Percentiles rank a stretch among this genome's conserved stretches.
phyloP scores from a whole-genome alignment of 2,329 filamentous ascomycete species.

The Diaporthe vexans region DNA sequence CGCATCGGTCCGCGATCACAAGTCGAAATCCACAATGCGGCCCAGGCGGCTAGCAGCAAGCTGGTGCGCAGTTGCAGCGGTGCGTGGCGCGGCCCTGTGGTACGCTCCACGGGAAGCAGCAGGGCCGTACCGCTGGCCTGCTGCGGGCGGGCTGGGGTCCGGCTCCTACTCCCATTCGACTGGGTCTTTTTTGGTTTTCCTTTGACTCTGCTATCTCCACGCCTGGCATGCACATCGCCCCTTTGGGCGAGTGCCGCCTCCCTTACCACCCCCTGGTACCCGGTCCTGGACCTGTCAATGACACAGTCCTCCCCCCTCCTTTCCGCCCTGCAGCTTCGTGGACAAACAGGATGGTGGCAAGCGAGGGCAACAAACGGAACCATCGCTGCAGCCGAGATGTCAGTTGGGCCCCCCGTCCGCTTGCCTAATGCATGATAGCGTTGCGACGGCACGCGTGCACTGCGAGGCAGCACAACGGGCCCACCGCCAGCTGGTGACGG shows the following conservation, averaged over 20 bases:
- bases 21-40: slow-evolving; percentile 36
- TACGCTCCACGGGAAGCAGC: slow-evolving; percentile 35
- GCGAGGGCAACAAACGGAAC: background rate
- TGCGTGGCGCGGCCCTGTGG: slow-evolving; percentile 25
- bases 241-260: slow-evolving; percentile 8
- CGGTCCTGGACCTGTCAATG: slow-evolving; percentile 28
- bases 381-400: slow-evolving; percentile 5
- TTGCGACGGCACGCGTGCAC: slow-evolving; percentile 27
- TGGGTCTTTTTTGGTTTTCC: slow-evolving; percentile 1
- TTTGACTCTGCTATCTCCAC: slow-evolving; percentile 27
- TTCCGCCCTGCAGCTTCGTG: slow-evolving; percentile 18
- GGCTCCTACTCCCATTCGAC: slow-evolving; percentile 21
- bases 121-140: slow-evolving; percentile 35
- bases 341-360: slow-evolving; percentile 17
- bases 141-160: slow-evolving; percentile 28
- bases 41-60: slow-evolving; percentile 15
- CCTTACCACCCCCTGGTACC: slow-evolving; percentile 6
- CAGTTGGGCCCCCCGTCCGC: slow-evolving; percentile 23
- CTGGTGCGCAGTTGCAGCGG: slow-evolving; percentile 13
- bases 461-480: slow-evolving; percentile 14
- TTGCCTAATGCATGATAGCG: slow-evolving; percentile 31
- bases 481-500: slow-evolving; percentile 23
- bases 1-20: slow-evolving; percentile 39
- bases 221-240: slow-evolving; percentile 25
- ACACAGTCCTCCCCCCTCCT: slow-evolving; percentile 13